Evolutionary conservation across 179 eudicot genomes (phyloP).

Genomic region (Silene coronaria): DNA sequence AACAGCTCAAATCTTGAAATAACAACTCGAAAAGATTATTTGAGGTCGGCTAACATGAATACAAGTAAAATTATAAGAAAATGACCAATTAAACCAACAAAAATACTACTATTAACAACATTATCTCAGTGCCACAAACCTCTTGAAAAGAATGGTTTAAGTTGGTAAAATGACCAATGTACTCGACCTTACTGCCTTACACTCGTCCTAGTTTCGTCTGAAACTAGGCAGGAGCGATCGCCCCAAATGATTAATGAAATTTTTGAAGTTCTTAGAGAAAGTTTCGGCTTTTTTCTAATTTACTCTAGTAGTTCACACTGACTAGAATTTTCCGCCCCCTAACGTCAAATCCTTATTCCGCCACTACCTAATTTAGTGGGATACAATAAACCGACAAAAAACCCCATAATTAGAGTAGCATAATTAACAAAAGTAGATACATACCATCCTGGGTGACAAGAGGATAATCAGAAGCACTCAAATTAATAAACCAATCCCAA

Average conservation of each 20-base stretch:
- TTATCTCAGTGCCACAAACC: neutral
- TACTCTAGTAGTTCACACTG: too few relatives aligned
- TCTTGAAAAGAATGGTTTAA: too few relatives aligned
- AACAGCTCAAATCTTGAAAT: neutral
- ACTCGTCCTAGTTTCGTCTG: neutral
- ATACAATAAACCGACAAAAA: neutral
- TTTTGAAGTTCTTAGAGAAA: too few relatives aligned
- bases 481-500: slow-evolving; percentile 77
- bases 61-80: neutral
- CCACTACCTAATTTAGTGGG: too few relatives aligned
- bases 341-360: too few relatives aligned
- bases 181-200: neutral
- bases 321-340: too few relatives aligned
- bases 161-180: too few relatives aligned
- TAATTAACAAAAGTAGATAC: neutral
- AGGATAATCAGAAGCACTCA: slow-evolving; percentile 82
- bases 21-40: neutral
- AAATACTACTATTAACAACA: neutral
- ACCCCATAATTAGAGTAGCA: neutral
- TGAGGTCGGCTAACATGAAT: slow-evolving; percentile 4
- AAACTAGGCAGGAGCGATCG: too few relatives aligned
- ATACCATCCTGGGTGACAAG: slow-evolving; percentile 73
- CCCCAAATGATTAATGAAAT: too few relatives aligned
- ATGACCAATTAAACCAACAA: neutral
- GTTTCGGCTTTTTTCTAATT: too few relatives aligned